Evolutionary conservation across 768 basidiomycete species (phyloP).

Genomic region (Lentinula detonsa): DNA sequence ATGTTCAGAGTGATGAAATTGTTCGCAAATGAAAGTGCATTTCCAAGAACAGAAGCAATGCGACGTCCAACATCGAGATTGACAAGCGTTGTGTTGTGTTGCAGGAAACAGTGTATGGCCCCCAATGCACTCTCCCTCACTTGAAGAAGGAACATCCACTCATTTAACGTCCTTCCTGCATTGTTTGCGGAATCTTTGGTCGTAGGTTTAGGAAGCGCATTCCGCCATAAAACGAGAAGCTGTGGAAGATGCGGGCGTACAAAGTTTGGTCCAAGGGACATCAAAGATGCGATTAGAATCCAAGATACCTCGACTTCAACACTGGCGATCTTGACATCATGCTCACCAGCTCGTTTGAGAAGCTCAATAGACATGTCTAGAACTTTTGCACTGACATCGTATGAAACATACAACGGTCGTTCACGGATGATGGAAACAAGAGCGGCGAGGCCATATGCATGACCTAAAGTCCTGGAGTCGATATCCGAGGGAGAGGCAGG

Average conservation of each 20-base stretch:
- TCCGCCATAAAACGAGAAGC: slow-evolving; percentile 92
- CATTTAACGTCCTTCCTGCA: slow-evolving; percentile 58
- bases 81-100: slow-evolving; percentile 73
- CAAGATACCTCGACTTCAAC: slow-evolving; percentile 92
- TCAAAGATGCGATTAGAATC: slow-evolving; percentile 85
- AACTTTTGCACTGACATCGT: slow-evolving; percentile 86
- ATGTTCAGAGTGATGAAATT: slow-evolving; percentile 69
- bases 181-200: slow-evolving; percentile 69
- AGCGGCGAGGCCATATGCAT: slow-evolving; percentile 85
- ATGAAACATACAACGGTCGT: slow-evolving; percentile 89
- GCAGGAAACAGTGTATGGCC: slow-evolving; percentile 83
- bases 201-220: slow-evolving; percentile 92
- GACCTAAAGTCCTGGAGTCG: slow-evolving; percentile 70
- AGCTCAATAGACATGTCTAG: slow-evolving; percentile 88
- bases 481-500: slow-evolving; percentile 71
- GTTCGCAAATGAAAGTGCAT: slow-evolving; percentile 85
- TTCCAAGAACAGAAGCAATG: slow-evolving; percentile 79
- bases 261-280: slow-evolving; percentile 91
- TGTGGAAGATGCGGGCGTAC: slow-evolving; percentile 92
- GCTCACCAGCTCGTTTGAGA: slow-evolving; percentile 87
- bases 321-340: slow-evolving; percentile 75
- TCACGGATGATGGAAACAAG: slow-evolving; percentile 82
- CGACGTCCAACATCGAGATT: slow-evolving; percentile 90
- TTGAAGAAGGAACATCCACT: slow-evolving; percentile 89
- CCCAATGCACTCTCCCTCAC: slow-evolving; percentile 88